A percentile compares a stretch with the other conserved stretches of the same genome.
Conservation (phyloP, 305 asterid species). For the Withania somnifera region DNA sequence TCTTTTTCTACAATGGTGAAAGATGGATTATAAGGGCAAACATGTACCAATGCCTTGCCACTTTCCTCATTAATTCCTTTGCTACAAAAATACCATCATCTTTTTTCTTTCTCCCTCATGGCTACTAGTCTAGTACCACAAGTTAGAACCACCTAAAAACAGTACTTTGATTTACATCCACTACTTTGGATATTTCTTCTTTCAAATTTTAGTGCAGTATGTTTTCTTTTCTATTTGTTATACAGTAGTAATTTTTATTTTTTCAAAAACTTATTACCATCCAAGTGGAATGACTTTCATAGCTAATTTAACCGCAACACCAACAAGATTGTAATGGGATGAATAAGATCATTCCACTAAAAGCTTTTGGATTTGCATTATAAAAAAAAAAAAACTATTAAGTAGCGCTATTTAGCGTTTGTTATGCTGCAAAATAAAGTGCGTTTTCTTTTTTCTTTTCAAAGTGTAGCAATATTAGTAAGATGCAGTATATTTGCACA, state of each 20-base stretch:
- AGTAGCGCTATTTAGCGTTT: too few relatives aligned
- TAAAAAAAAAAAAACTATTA: too few relatives aligned
- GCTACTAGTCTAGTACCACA: neutral
- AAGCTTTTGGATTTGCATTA: too few relatives aligned
- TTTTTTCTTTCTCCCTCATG: neutral
- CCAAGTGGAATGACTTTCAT: neutral
- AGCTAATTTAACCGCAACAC: neutral
- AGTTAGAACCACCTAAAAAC: neutral
- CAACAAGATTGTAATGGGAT: neutral
- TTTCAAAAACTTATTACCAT: neutral
- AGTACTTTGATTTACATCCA: neutral
- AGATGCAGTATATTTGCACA: too few relatives aligned
- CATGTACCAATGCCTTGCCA: slow-evolving; percentile 23
- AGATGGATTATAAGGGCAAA: slow-evolving; percentile 26
- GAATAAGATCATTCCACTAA: too few relatives aligned
- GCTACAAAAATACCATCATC: neutral
- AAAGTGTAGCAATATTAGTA: too few relatives aligned
- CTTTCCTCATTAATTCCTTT: neutral
- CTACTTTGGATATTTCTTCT: too few relatives aligned
- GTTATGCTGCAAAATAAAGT: too few relatives aligned
- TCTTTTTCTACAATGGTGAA: slow-evolving; percentile 23
- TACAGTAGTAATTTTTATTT: too few relatives aligned
- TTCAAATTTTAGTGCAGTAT: too few relatives aligned
- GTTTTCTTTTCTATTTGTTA: too few relatives aligned
- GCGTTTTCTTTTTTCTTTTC: too few relatives aligned